Evolutionary conservation across 2,329 filamentous ascomycete genomes (phyloP).

Genomic region (Cyphellophora attinorum): DNA sequence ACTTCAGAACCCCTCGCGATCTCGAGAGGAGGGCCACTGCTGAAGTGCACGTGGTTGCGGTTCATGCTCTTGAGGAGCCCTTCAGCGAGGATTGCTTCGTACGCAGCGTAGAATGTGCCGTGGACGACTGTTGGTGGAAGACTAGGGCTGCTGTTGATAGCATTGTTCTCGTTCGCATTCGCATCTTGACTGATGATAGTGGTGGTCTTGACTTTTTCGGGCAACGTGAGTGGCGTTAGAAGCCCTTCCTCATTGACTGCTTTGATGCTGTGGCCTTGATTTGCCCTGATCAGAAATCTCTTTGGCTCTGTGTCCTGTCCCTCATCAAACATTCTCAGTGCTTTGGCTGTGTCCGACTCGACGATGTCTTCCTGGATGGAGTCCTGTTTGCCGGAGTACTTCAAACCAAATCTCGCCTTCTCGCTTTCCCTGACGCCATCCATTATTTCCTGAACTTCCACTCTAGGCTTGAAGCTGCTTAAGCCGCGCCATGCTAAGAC

Average conservation of each 20-base stretch:
- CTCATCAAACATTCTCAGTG: constrained; percentile 24
- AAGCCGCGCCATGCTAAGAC: constrained; percentile 53
- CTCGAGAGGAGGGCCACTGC: constrained; percentile 54
- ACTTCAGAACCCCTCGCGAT: constrained; percentile 3
- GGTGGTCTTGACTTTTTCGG: constrained; percentile 27
- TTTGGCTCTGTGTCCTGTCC: constrained; percentile 38
- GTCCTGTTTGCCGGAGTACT: constrained; percentile 35
- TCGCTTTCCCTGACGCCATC: constrained; percentile 63
- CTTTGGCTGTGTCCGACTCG: constrained; percentile 24
- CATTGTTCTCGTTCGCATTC: neutral
- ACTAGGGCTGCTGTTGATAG: too few relatives aligned
- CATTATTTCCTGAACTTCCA: constrained; percentile 66
- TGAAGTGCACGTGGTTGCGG: constrained; percentile 84
- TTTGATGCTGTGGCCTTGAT: constrained; percentile 85
- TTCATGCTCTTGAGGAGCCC: constrained; percentile 76
- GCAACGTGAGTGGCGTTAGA: constrained; percentile 57
- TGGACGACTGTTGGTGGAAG: constrained; percentile 66
- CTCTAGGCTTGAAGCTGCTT: constrained; percentile 49
- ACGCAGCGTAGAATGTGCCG: constrained; percentile 78
- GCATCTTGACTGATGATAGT: too few relatives aligned
- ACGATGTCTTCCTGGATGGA: constrained; percentile 15
- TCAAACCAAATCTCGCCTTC: constrained; percentile 83
- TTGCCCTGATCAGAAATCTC: constrained; percentile 82
- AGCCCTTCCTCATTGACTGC: constrained; percentile 59
- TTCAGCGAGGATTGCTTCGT: constrained; percentile 61